Evolutionary conservation across 139 green algal genomes (phyloP).

Genomic region (Chlamydomonas sphaeroides): DNA sequence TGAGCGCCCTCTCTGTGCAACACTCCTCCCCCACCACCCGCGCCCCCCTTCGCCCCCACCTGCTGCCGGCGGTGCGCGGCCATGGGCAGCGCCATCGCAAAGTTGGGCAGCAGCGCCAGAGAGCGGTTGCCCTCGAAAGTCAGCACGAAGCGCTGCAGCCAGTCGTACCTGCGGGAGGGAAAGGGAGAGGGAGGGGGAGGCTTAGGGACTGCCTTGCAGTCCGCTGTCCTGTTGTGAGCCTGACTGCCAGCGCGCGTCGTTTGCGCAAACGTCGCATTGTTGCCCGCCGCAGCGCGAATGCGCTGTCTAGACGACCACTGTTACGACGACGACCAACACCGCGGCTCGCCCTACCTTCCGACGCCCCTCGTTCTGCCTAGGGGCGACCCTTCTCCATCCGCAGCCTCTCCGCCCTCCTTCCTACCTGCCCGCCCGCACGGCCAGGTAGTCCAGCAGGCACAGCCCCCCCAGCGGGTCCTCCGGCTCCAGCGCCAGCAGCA

Average conservation of each 20-base stretch:
- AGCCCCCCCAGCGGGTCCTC: constrained; percentile 85
- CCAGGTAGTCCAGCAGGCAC: constrained; percentile 89
- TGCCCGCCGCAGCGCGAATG: too few relatives aligned
- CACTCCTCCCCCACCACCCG: too few relatives aligned
- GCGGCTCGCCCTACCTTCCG: too few relatives aligned
- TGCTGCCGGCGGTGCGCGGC: constrained; percentile 57
- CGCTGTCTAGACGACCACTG: too few relatives aligned
- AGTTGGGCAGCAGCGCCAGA: constrained; percentile 85
- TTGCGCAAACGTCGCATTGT: too few relatives aligned
- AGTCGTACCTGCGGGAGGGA: constrained; percentile 54
- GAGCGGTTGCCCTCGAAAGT: constrained; percentile 63
- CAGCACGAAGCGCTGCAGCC: constrained; percentile 66
- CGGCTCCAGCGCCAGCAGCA: constrained; percentile 87
- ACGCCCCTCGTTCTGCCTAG: neutral
- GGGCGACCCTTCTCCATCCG: too few relatives aligned
- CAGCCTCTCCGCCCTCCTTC: neutral
- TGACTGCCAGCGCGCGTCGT: too few relatives aligned
- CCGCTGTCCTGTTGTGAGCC: too few relatives aligned
- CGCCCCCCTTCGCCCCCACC: constrained; percentile 34
- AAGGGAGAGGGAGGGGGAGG: too few relatives aligned
- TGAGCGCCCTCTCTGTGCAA: too few relatives aligned
- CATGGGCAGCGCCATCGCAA: constrained; percentile 78
- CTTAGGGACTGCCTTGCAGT: too few relatives aligned
- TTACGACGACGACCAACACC: too few relatives aligned
- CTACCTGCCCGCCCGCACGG: constrained; percentile 72